A percentile compares a stretch with the other conserved stretches of the same genome.
These are phyloP conservation scores for Calophaca sinica DNA, from an alignment of 306 rosid species.

Conservation along the genomic window DNA sequence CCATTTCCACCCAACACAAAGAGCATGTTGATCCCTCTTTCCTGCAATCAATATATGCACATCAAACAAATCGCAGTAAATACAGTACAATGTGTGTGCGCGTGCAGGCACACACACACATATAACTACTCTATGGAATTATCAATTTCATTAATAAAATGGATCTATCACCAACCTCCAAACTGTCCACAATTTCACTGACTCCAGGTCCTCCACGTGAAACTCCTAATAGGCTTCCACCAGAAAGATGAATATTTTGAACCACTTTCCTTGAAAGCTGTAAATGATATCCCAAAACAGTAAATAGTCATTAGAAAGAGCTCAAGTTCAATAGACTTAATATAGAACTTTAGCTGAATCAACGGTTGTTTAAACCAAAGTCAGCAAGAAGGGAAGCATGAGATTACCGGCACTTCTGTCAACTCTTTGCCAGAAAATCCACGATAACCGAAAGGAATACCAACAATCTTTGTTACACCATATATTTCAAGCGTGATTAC, in stretches of 20 bases:
- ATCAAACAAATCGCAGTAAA: constrained; percentile 33
- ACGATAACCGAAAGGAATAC: constrained; percentile 96
- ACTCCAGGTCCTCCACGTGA: constrained; percentile 94
- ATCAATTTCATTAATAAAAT: constrained; percentile 27
- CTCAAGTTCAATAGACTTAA: constrained; percentile 1
- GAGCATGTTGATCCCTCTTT: constrained; percentile 93
- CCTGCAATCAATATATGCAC: constrained; percentile 57
- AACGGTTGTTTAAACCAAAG: constrained; percentile 7
- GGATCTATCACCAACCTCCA: constrained; percentile 61
- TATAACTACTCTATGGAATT: constrained; percentile 12
- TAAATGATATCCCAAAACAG: constrained; percentile 42
- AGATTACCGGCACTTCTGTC: constrained; percentile 79
- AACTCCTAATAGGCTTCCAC: constrained; percentile 99
- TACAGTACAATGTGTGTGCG: neutral
- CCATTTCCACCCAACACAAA: constrained; percentile 99
- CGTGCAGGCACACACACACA: neutral
- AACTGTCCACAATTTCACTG: constrained; percentile 75
- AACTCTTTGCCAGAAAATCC: constrained; percentile 84
- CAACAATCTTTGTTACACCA: constrained; percentile 87
- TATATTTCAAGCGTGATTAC: constrained; percentile 97
- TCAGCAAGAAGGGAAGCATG: constrained; percentile 39
- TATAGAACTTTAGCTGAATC: constrained; percentile 18
- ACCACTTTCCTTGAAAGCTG: constrained; percentile 93
- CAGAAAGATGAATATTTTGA: constrained; percentile 97
- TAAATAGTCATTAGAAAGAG: constrained; percentile 27